Evolutionary conservation across 306 rosid species (phyloP), one percentile per base, ranked within the genome.

Genomic region (Macrotyloma uniflorum): DNA sequence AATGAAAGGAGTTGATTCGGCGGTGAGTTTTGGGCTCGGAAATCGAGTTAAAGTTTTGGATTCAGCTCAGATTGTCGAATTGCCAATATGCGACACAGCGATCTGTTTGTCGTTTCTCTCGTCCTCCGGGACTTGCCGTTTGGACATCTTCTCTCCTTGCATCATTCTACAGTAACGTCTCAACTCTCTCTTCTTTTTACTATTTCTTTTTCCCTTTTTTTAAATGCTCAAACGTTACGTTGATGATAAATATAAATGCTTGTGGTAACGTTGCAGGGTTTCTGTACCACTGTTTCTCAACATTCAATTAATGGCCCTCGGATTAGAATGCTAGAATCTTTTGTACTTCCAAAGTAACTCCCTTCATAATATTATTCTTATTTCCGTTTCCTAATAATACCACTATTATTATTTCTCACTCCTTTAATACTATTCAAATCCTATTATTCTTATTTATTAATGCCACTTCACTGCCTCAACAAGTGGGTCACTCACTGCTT

Each of bases 71-170:
- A 50, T 33, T 62, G 63, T 70, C 45, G n/a, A 63, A 43, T 42
- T 70, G 82, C 13, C 69, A 82, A 70, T 78, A 50, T 77, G 54
- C 70, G 79, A 59, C 77, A 76, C 53, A 50, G 75, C 55, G 79
- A 82, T 51, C 69, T 51, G 26, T 82, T 82, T 82, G 85, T 82
- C 85, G 82, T 82, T 82, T 82, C 24, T 77, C 51, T n/a, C 63
- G 74, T 82, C 47, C 0, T n/a, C 47, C 42, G 63, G 24, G 40
- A 63, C 78, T 63, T 72, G 61, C 83, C 83, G 74, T 80, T 72
- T 40, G 18, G 0, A 72, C 68, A 64, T 72, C 79, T 72, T 70
- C 63, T 70, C 78, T 58, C 51, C 40, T 72, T 64, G 45, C 82
- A 67, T 78, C 75, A 67, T 78, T 47, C 38, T 19, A 54, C 40